Evolutionary conservation across 805 yeast genomes (phyloP).

Genomic region (Saccharomycopsis fibuligera): DNA sequence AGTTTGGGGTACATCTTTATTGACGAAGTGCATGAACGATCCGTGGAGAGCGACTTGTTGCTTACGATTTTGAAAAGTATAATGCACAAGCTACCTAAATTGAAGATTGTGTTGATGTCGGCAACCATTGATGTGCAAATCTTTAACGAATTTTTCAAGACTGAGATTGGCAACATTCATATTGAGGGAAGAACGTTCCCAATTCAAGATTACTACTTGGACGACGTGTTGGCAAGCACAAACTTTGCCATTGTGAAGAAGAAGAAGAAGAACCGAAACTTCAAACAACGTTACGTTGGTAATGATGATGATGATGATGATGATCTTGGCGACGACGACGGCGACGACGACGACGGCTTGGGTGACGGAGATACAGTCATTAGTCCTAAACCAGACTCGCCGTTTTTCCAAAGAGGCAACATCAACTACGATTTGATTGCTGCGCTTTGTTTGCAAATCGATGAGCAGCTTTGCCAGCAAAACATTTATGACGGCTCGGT

Average conservation of each 20-base stretch:
- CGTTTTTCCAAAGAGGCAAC: slow-evolving; percentile 57
- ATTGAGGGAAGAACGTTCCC: slow-evolving; percentile 95
- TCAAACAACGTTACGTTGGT: slow-evolving; percentile 24
- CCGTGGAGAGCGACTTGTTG: slow-evolving; percentile 83
- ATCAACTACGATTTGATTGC: slow-evolving; percentile 72
- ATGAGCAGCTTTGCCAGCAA: slow-evolving; percentile 38
- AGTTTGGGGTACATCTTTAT: slow-evolving; percentile 67
- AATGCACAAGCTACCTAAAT: slow-evolving; percentile 40
- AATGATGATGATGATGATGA: slow-evolving; percentile 19
- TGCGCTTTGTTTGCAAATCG: slow-evolving; percentile 46
- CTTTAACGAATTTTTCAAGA: slow-evolving; percentile 59
- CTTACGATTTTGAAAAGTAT: slow-evolving; percentile 52
- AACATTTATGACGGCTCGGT: slow-evolving; percentile 55
- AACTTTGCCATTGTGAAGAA: slow-evolving; percentile 43
- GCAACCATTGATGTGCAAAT: slow-evolving; percentile 78
- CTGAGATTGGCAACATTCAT: slow-evolving; percentile 57
- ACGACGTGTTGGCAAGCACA: slow-evolving; percentile 50
- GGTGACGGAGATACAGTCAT: slow-evolving; percentile 29
- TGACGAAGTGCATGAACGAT: slow-evolving; percentile 97
- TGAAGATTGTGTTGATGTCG: slow-evolving; percentile 81
- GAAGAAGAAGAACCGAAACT: slow-evolving; percentile 12
- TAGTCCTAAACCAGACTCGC: slow-evolving; percentile 59
- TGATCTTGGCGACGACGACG: slow-evolving; percentile 21
- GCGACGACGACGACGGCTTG: slow-evolving; percentile 22
- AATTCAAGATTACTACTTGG: slow-evolving; percentile 69